phyloP scores from a whole-genome alignment of 2,329 filamentous ascomycete genomes.

The Domatiomyces globalis region DNA sequence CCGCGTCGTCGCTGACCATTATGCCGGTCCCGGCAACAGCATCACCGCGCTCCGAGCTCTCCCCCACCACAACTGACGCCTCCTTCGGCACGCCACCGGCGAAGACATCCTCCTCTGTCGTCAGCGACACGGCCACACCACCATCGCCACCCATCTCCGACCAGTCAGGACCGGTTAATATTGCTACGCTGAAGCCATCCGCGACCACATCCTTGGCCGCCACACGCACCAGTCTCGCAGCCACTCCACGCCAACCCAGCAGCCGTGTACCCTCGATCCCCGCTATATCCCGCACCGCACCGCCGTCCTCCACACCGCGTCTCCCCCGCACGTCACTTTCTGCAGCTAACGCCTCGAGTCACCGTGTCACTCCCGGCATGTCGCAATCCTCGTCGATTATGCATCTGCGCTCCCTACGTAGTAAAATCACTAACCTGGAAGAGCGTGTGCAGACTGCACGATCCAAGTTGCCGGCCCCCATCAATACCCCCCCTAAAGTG shows the following conservation, averaged over 20 bases:
- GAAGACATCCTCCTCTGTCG: constrained; percentile 47
- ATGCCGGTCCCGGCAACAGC: constrained; percentile 25
- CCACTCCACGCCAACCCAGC: constrained; percentile 43
- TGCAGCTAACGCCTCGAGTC: constrained; percentile 10
- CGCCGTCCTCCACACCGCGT: constrained; percentile 27
- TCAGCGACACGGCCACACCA: constrained; percentile 61
- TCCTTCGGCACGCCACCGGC: constrained; percentile 76
- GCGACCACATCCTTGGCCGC: constrained; percentile 31
- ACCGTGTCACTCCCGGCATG: constrained; percentile 24
- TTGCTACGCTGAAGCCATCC: constrained; percentile 31
- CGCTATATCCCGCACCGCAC: constrained; percentile 32
- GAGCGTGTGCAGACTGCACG: constrained; percentile 81
- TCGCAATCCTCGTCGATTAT: constrained; percentile 61
- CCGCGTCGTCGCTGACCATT: constrained; percentile 38
- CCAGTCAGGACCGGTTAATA: constrained; percentile 44
- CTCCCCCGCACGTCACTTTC: background rate
- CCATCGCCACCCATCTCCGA: constrained; percentile 93
- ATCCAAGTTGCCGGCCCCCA: constrained; percentile 77
- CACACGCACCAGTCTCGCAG: background rate
- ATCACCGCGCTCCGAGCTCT: constrained; percentile 48
- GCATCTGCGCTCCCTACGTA: constrained; percentile 85
- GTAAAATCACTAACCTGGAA: constrained; percentile 93
- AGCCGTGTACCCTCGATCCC: constrained; percentile 47
- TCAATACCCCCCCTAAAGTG: constrained; percentile 59
- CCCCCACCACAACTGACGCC: constrained; percentile 64